Evolutionary conservation across 169 alveolate genomes (phyloP), one percentile per base, ranked within the genome.

Genomic region (Neospora caninum): DNA sequence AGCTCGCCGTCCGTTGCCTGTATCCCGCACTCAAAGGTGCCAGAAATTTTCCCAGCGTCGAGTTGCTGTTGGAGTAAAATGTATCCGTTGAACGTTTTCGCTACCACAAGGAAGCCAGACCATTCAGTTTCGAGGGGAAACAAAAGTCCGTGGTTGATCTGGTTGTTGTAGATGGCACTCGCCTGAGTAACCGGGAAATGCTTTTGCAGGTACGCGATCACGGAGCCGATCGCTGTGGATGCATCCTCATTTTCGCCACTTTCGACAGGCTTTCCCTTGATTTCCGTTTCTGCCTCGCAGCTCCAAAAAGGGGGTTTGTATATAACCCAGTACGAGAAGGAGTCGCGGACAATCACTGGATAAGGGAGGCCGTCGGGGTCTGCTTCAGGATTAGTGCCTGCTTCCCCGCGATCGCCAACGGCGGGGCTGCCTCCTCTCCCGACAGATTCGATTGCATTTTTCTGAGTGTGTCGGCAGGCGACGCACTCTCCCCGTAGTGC

Each of bases 221-320:
- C 89, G 2, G 89, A 82, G 84, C 84, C 84, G 84, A 73, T 0
- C 43, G 84, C 7, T n/a, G 84, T 41, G 16, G 39, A 0, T 4
- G 43, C 20, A 6, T 1, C 42, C 0, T n/a, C 84, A 6, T 73
- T n/a, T 73, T 9, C 73, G n/a, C n/a, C 73, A n/a, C 39, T 78
- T 36, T n/a, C 49, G 13, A 7, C 27, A 34, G 29, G 18, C 20
- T 43, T 2, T 41, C 69, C 54, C 25, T 43, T 9, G 31, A 20
- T 41, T 41, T 39, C 89, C 4, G 36, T 13, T 22, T 49, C 89
- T 9, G 10, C 89, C 89, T 9, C 38, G 64, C 89, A 82, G 27
- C 69, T 82, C 89, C 89, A 82, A 31, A 82, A 82, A 2, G 89
- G 43, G 25, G 89, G 89, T 27, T 82, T 82, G 89, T 41, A 82